A percentile compares a stretch with the other conserved stretches of the same genome.
Conservation (phyloP, 1,284 basidiomycete genomes). For the Ustilago loliicola region DNA sequence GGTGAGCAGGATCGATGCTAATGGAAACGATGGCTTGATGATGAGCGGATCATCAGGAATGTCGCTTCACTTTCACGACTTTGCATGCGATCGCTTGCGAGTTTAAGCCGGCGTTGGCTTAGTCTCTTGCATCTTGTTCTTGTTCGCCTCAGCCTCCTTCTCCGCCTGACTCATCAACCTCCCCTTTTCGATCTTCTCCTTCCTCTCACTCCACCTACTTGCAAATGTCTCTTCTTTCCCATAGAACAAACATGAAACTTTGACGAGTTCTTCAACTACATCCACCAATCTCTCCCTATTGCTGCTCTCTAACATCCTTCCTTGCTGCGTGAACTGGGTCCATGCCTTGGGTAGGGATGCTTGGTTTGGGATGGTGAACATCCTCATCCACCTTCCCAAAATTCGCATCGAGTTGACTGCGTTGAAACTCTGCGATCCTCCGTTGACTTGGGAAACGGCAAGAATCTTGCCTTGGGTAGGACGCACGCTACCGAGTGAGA, state of each 20-base stretch:
- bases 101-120: too few species aligned
- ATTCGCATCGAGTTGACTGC: slow-evolving; percentile 70
- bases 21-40: too few species aligned
- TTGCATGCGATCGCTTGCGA: too few species aligned
- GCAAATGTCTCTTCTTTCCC: slow-evolving; percentile 64
- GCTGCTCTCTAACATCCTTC: slow-evolving; percentile 67
- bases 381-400: slow-evolving; percentile 71
- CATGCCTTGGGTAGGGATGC: slow-evolving; percentile 71
- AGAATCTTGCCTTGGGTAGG: slow-evolving; percentile 68
- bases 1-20: too few species aligned
- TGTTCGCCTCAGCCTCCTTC: slow-evolving; percentile 40
- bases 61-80: too few species aligned
- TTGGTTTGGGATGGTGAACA: slow-evolving; percentile 66
- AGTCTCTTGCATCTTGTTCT: too few species aligned
- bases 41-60: too few species aligned
- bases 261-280: slow-evolving; percentile 71
- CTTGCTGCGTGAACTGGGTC: slow-evolving; percentile 67
- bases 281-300: slow-evolving; percentile 72
- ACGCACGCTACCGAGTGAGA: slow-evolving; percentile 69
- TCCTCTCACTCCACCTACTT: slow-evolving; percentile 70
- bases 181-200: slow-evolving; percentile 68
- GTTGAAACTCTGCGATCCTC: slow-evolving; percentile 71
- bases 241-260: slow-evolving; percentile 59
- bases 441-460: slow-evolving; percentile 66
- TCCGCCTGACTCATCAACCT: slow-evolving; percentile 70